phyloP scores from a whole-genome alignment of 1,139 yeast species.

The Pichia sp. region DNA sequence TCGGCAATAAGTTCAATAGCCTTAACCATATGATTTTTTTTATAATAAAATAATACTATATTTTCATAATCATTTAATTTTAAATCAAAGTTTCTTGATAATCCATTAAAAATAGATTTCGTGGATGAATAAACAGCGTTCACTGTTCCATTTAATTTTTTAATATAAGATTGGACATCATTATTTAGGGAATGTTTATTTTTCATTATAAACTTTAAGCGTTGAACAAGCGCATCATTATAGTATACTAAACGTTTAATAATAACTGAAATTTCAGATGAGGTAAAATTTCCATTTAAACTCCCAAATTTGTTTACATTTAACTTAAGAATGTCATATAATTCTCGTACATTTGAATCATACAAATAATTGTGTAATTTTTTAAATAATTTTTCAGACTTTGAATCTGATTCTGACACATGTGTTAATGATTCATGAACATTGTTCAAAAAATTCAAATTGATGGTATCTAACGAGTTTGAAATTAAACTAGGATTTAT shows the following conservation, averaged over 20 bases:
- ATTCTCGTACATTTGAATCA: slow-evolving; percentile 3
- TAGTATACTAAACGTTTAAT: slow-evolving; percentile 10
- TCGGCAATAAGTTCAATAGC: slow-evolving; percentile 20
- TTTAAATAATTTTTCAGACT: not conserved
- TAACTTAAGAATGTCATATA: slow-evolving; percentile 6
- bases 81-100: not conserved
- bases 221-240: slow-evolving; percentile 2
- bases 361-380: not conserved
- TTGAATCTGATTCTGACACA: not conserved
- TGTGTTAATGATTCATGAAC: not conserved
- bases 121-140: slow-evolving; percentile 6
- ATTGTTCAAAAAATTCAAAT: slow-evolving; percentile 3
- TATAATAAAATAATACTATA: slow-evolving; percentile 20
- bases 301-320: not conserved
- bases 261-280: slow-evolving; percentile 12
- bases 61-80: slow-evolving; percentile 24
- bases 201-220: slow-evolving; percentile 8
- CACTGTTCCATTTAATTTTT: not conserved
- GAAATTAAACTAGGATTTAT: not conserved
- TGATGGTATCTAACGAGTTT: slow-evolving; percentile 5
- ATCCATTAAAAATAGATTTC: slow-evolving; percentile 6
- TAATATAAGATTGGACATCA: not conserved
- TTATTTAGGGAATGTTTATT: slow-evolving; percentile 2
- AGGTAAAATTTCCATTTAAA: not conserved
- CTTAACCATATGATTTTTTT: slow-evolving; percentile 14